Base-by-base conservation (phyloP, 805 yeast species). In the Kazachstania martiniae region DNA sequence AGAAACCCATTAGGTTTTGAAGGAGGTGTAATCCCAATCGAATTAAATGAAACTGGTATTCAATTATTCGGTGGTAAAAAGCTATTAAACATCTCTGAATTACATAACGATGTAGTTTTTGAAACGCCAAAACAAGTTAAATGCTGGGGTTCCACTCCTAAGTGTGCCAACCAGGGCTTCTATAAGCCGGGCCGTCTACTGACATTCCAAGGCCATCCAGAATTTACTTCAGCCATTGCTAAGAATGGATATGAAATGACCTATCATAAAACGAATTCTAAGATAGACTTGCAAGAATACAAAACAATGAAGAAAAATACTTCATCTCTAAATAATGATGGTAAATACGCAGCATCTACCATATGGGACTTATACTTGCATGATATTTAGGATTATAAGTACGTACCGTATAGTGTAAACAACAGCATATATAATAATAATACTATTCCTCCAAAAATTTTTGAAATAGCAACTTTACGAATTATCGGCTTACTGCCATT, bases 181-280 rank as follows among this genome's bases (percentile, higher is more conserved):
- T 69, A 68, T 34, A 68, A 70, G 25, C 63, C 66, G 1, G 49
- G 62, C 15, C 62, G 66, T 27, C 33, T 80, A 6, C 55, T 86
- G 15, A 72, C 91, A 0, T 70, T 85, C 43, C 96, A 86, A 55
- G 95, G 95, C 1, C 96, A 86, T 47, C 95, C 95, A 0, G 95
- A 86, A 51, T 86, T 82, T 47, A 48, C 59, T 17, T 58, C 60
- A 0, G 63, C 54, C 3, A 49, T 50, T 14, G 50, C 55, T 3
- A 26, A 27, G 16, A 34, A 36, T 21, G 44, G 49, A 5, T 26
- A 23, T 23, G 29, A 32, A 8, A 6, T 8, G 13, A 9, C 13
- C 18, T 8, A 14, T 22, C n/a, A 9, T 8, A 7, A 12, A 28
- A 3, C 28, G 14, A 5, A n/a, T 18, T 12, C 14, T 13, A 10